Evolutionary conservation across 1,284 basidiomycete species (phyloP).

Genomic region (Salmacisia buchloeana): DNA sequence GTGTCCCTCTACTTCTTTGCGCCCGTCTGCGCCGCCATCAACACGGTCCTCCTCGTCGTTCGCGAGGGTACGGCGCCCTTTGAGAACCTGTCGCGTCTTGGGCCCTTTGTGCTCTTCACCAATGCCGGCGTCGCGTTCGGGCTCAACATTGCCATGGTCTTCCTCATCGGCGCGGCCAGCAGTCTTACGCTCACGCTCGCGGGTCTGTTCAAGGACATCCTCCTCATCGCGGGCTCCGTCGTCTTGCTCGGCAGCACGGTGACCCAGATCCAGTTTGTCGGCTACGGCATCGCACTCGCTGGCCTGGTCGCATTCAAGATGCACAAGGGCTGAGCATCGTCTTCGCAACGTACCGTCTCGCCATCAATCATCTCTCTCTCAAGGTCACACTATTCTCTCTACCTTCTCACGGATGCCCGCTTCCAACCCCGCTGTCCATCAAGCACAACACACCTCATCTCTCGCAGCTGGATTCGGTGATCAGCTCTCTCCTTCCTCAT

Average conservation of each 20-base stretch:
- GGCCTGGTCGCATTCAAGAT: slow-evolving; percentile 77
- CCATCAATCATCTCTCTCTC: neutral
- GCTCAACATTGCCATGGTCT: slow-evolving; percentile 88
- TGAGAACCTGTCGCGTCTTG: slow-evolving; percentile 66
- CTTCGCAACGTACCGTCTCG: slow-evolving; percentile 56
- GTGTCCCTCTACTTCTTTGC: slow-evolving; percentile 81
- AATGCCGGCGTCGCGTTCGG: slow-evolving; percentile 86
- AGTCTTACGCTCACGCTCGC: slow-evolving; percentile 87
- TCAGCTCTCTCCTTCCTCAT: no score
- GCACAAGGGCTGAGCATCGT: slow-evolving; percentile 65
- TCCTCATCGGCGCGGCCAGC: slow-evolving; percentile 80
- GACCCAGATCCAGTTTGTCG: slow-evolving; percentile 78
- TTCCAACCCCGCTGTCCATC: no score
- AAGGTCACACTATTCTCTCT: no score
- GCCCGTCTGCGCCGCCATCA: slow-evolving; percentile 77
- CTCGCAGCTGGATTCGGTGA: no score
- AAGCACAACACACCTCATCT: no score
- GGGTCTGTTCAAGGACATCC: slow-evolving; percentile 89
- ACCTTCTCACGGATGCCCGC: no score
- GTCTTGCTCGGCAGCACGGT: slow-evolving; percentile 73
- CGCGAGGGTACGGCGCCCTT: slow-evolving; percentile 86
- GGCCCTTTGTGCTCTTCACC: slow-evolving; percentile 69
- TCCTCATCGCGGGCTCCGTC: slow-evolving; percentile 84
- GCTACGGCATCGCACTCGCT: slow-evolving; percentile 75
- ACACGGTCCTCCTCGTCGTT: slow-evolving; percentile 75